Evolutionary conservation across 2,329 filamentous ascomycete genomes (phyloP), one percentile per base, ranked within the genome.

Genomic region (Ceratocystis albifundus): DNA sequence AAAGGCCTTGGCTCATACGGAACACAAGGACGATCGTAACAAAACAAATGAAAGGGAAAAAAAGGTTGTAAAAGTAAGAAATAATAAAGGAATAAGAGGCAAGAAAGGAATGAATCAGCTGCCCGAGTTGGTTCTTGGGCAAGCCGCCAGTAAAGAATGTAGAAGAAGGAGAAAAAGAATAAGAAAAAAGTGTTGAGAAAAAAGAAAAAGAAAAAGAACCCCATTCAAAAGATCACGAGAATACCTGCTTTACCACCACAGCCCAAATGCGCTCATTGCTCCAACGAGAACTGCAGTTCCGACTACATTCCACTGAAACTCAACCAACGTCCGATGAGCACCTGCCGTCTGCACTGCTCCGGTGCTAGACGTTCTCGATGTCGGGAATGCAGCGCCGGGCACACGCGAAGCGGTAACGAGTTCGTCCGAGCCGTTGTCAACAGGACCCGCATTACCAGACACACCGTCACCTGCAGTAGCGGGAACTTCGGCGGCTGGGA

Each of bases 341-440:
- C 55, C 55, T 8, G 55, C 55, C 15, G 55, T 59, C 55, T 59
- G 55, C 55, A 59, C 55, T 30, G 55, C 20, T 6, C 61, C 41
- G 8, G 25, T 62, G 20, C 41, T 20, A 8, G 28, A 25, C n/a
- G 20, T 8, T n/a, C 59, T 41, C 8, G 32, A 45, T 15, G 25
- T 41, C 22, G 59, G n/a, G 25, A 41, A 20, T 41, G 59, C 55
- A 17, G 28, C 55, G 55, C 55, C 55, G 20, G 55, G n/a, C 8
- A 25, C 28, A 36, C 17, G 12, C 28, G 48, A 28, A 28, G 48
- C 12, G 10, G 48, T 25, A 22, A 5, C 48, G 7, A 12, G n/a
- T 1, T 10, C 48, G 8, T 4, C 20, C 5, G 20, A 8, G 3
- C 20, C 20, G 20, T 20, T 6, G 48, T 12, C 5, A 4, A 41